A percentile compares a stretch with the other conserved stretches of the same genome.
Conservation (phyloP, 139 green algal species). For the Desmodesmus armatus region DNA sequence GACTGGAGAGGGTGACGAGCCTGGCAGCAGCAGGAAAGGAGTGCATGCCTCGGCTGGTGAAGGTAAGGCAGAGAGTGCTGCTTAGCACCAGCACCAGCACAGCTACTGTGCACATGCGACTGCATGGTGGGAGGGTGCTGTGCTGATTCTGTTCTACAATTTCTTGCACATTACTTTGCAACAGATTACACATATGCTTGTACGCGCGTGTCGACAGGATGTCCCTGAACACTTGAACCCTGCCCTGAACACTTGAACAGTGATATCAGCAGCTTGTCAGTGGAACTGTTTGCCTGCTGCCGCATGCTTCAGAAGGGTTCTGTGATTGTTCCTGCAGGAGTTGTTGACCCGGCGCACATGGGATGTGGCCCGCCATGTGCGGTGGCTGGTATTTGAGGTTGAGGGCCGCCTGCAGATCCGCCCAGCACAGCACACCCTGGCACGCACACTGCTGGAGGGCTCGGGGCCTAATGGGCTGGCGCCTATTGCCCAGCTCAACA, state of each 20-base stretch:
- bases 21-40: no score
- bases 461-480: constrained; percentile 6
- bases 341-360: constrained; percentile 58
- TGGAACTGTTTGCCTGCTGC: not conserved
- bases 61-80: no score
- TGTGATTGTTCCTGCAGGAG: constrained; percentile 49
- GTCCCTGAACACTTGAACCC: not conserved
- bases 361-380: constrained; percentile 42
- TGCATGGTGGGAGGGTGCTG: no score
- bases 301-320: not conserved
- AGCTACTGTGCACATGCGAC: no score
- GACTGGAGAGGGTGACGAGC: not conserved
- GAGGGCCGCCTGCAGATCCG: constrained; percentile 73
- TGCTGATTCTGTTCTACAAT: no score
- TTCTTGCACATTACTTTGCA: not conserved
- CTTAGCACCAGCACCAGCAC: no score
- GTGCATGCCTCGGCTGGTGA: no score
- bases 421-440: constrained; percentile 59
- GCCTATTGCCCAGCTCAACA: constrained; percentile 67
- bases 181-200: not conserved
- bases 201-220: not conserved
- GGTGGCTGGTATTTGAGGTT: constrained; percentile 74
- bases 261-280: not conserved
- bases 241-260: not conserved
- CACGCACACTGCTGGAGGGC: constrained; percentile 52